phyloP scores from a whole-genome alignment of 306 rosid genomes.

The Cucurbita moschata region DNA sequence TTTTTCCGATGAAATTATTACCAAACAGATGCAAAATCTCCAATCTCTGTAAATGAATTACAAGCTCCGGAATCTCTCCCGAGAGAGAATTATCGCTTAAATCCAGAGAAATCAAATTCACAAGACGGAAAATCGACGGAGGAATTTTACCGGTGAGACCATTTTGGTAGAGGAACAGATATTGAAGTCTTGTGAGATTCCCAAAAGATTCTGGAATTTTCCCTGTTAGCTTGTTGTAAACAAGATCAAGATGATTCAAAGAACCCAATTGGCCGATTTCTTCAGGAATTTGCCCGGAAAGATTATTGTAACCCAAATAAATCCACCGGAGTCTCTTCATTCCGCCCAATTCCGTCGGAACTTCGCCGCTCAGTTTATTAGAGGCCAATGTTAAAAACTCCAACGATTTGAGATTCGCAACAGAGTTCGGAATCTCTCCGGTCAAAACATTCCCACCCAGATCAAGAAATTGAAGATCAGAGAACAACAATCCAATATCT shows the following conservation, averaged over 20 bases:
- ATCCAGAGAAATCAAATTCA: slow-evolving; percentile 59
- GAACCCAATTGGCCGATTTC: slow-evolving; percentile 36
- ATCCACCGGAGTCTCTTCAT: slow-evolving; percentile 60
- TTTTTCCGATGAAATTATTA: slow-evolving; percentile 46
- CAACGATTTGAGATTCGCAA: slow-evolving; percentile 40
- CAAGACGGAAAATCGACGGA: slow-evolving; percentile 31
- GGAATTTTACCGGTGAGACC: slow-evolving; percentile 57
- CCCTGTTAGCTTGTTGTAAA: slow-evolving; percentile 75
- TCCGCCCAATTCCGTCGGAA: slow-evolving; percentile 34
- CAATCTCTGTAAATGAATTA: slow-evolving; percentile 34
- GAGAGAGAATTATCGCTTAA: slow-evolving; percentile 65
- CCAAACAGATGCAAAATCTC: slow-evolving; percentile 81
- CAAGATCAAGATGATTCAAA: slow-evolving; percentile 72
- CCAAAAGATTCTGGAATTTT: slow-evolving; percentile 54
- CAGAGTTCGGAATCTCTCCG: slow-evolving; percentile 51
- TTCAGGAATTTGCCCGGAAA: slow-evolving; percentile 64
- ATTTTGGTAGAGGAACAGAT: slow-evolving; percentile 77
- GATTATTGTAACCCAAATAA: slow-evolving; percentile 78
- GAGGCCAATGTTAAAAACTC: slow-evolving; percentile 67
- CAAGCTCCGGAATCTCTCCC: slow-evolving; percentile 56
- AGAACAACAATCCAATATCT: slow-evolving; percentile 43
- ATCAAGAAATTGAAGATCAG: slow-evolving; percentile 45
- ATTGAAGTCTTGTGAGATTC: slow-evolving; percentile 41
- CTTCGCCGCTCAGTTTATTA: slow-evolving; percentile 51
- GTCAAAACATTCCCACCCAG: slow-evolving; percentile 66